phyloP scores from a whole-genome alignment of 805 yeast species.

The Ogataea haglerorum region DNA sequence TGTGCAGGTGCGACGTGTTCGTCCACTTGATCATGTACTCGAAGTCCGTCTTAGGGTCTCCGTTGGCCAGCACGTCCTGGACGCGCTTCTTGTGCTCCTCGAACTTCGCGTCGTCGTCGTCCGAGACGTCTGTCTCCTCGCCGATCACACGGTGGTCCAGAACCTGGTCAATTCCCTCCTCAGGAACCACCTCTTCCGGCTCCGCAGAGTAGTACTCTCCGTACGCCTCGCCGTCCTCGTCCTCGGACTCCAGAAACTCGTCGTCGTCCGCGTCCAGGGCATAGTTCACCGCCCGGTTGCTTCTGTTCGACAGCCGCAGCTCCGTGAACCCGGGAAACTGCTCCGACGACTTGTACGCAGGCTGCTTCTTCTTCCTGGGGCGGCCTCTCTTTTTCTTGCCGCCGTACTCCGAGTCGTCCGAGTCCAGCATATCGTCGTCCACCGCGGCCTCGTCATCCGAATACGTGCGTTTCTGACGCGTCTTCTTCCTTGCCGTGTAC shows the following conservation, averaged over 20 bases:
- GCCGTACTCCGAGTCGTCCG: slow-evolving; percentile 34
- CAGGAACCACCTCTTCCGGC: slow-evolving; percentile 18
- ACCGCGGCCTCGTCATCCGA: slow-evolving; percentile 30
- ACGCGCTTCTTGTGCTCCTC: slow-evolving; percentile 24
- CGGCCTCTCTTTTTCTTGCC: slow-evolving; percentile 18
- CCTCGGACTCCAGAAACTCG: slow-evolving; percentile 48
- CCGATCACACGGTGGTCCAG: slow-evolving; percentile 51
- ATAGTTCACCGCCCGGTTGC: slow-evolving; percentile 68
- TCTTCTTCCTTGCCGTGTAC: slow-evolving; percentile 16
- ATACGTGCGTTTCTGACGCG: slow-evolving; percentile 20
- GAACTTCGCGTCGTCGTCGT: slow-evolving; percentile 32
- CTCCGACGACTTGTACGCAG: slow-evolving; percentile 11
- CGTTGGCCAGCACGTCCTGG: slow-evolving; percentile 19
- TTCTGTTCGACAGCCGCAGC: slow-evolving; percentile 76
- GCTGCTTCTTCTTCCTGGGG: slow-evolving; percentile 13
- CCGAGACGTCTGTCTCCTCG: slow-evolving; percentile 30
- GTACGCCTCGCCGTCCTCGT: slow-evolving; percentile 21
- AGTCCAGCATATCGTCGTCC: slow-evolving; percentile 28
- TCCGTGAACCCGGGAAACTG: slow-evolving; percentile 39
- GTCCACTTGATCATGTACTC: slow-evolving; percentile 79
- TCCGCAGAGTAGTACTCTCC: slow-evolving; percentile 27
- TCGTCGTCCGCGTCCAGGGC: slow-evolving; percentile 52
- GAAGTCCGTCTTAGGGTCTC: slow-evolving; percentile 55
- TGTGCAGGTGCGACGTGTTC: slow-evolving; percentile 84
- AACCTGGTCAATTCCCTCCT: slow-evolving; percentile 38